Evolutionary conservation across 2,329 filamentous ascomycete genomes (phyloP), one percentile per base, ranked within the genome.

Genomic region (Alternaria incomplexa): DNA sequence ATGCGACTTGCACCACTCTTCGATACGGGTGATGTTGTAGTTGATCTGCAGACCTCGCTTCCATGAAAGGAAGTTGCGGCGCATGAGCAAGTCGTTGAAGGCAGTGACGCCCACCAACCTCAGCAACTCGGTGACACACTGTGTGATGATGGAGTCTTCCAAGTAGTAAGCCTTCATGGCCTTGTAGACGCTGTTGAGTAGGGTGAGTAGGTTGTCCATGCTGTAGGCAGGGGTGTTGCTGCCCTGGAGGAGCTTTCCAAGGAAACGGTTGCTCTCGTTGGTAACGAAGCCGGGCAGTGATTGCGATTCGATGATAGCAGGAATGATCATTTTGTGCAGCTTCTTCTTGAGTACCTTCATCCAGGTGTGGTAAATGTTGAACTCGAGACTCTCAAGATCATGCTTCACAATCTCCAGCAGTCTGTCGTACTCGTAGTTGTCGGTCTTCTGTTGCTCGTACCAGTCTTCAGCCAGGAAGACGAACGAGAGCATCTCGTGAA

Each of bases 291-390:
- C 96, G 55, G 96, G 96, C 65, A 99, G 89, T 23, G 96, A 98
- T 81, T 99, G 96, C 51, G 95, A 98, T 81, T 99, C 96, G 76
- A 99, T 99, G 80, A 99, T 99, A 59, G 96, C 96, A 1, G 96
- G 96, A 56, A 99, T 97, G 76, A 99, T 96, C 96, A 99, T 99
- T 88, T 98, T 98, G 76, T 96, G 93, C 67, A 99, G 87, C 84
- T 97, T 97, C 89, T 97, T 97, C 88, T 99, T 99, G 77, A 99
- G 85, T 61, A 97, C 93, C 86, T 99, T 99, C 96, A 99, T 99
- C 96, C 96, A 99, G 25, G 96, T 99, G 83, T 99, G 96, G 83
- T 99, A 99, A 75, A 99, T 99, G 85, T 99, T 99, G 86, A 99
- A 99, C 83, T 99, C 96, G 67, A 99, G 86, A 81, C 93, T 97